phyloP scores from a whole-genome alignment of 2,329 filamentous ascomycete species.

The Exophiala mesophila region DNA sequence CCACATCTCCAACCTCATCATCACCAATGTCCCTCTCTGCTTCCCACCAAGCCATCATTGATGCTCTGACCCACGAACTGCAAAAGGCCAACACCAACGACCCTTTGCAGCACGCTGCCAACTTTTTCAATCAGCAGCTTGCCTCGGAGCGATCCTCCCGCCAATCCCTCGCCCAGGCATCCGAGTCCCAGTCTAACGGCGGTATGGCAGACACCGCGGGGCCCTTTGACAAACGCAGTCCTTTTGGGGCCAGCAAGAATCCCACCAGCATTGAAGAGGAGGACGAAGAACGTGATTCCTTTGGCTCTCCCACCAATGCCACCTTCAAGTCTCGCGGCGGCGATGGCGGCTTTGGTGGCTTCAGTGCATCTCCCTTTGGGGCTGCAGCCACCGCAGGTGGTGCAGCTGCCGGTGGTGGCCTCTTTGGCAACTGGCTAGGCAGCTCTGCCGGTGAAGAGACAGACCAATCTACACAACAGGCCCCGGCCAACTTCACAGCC shows the following conservation, averaged over 20 bases:
- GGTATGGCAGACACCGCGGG: constrained; percentile 71
- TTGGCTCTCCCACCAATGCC: constrained; percentile 68
- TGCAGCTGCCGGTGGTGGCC: constrained; percentile 17
- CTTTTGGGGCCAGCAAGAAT: constrained; percentile 56
- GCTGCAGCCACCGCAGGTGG: constrained; percentile 50
- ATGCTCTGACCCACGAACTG: constrained; percentile 59
- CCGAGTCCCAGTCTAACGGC: constrained; percentile 34
- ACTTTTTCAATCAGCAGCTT: constrained; percentile 62
- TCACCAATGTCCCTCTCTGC: constrained; percentile 45
- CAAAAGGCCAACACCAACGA: constrained; percentile 56
- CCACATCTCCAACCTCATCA: constrained; percentile 16
- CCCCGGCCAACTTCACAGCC: constrained; percentile 83
- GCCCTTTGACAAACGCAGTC: constrained; percentile 76
- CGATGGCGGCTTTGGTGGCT: constrained; percentile 45
- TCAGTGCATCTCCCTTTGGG: constrained; percentile 50
- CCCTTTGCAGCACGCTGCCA: constrained; percentile 65
- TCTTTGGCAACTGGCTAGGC: constrained; percentile 27
- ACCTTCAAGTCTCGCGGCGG: constrained; percentile 46
- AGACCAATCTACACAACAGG: constrained; percentile 42
- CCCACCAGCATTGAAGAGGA: constrained; percentile 70
- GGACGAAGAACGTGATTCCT: constrained; percentile 66
- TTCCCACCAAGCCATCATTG: constrained; percentile 58
- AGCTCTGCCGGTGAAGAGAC: constrained; percentile 32
- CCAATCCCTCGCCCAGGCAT: constrained; percentile 39
- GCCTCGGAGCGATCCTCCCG: constrained; percentile 57